A percentile compares a stretch with the other conserved stretches of the same genome.
phyloP scores from a whole-genome alignment of 1,284 basidiomycete species.

The Malassezia yamatoensis region DNA sequence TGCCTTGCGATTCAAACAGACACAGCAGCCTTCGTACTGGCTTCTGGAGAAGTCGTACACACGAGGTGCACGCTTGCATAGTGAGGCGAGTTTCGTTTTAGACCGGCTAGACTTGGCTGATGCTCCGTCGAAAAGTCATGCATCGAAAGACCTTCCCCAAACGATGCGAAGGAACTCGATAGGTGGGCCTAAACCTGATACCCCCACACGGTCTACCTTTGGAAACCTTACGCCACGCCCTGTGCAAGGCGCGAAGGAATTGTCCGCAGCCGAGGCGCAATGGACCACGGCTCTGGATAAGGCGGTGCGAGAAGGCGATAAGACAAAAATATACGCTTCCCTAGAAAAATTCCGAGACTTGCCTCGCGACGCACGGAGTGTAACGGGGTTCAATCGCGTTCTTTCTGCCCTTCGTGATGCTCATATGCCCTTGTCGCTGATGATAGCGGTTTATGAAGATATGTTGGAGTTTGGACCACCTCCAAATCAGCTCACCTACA shows the following conservation, averaged over 20 bases:
- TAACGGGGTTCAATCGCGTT: background rate
- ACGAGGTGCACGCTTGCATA: too few relatives aligned
- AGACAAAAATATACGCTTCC: background rate
- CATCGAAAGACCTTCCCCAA: too few relatives aligned
- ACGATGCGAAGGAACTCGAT: constrained; percentile 7
- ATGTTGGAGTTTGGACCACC: constrained; percentile 19
- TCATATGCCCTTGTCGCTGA: background rate
- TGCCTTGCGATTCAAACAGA: too few relatives aligned
- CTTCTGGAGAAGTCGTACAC: too few relatives aligned
- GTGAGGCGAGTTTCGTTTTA: too few relatives aligned
- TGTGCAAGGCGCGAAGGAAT: background rate
- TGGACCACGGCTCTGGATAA: background rate
- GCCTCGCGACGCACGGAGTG: background rate
- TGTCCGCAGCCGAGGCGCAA: background rate
- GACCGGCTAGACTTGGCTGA: too few relatives aligned
- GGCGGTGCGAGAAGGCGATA: background rate
- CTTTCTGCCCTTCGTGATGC: background rate
- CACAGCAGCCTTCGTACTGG: too few relatives aligned
- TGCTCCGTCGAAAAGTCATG: too few relatives aligned
- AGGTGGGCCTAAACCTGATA: background rate
- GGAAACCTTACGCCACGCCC: background rate
- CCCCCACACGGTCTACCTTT: background rate
- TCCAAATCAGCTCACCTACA: constrained; percentile 11
- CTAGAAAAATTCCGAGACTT: background rate
- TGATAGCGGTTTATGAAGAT: constrained; percentile 14